Evolutionary conservation across 2,329 filamentous ascomycete species (phyloP).

Genomic region (Macrophomina phaseolina): DNA sequence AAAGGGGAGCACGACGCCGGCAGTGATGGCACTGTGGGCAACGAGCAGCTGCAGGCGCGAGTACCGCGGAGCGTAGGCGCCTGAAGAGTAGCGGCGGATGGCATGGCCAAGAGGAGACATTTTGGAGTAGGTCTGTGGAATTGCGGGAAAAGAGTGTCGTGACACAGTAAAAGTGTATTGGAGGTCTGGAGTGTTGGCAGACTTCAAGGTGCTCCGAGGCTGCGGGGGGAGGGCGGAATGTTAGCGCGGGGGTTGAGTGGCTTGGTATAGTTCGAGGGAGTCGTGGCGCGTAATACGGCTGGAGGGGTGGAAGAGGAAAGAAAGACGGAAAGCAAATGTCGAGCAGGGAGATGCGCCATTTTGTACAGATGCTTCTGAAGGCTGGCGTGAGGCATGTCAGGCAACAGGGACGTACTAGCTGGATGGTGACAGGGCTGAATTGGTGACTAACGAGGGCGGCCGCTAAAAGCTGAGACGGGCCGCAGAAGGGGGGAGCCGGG

Average conservation of each 20-base stretch:
- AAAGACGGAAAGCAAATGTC: not conserved
- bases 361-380: not conserved
- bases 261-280: not conserved
- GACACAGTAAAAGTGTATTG: not conserved
- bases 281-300: not conserved
- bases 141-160: not conserved
- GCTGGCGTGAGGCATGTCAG: conserved; percentile 6
- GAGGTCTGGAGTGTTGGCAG: not conserved
- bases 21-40: conserved; percentile 37
- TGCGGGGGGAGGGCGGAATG: not conserved
- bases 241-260: not conserved
- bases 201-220: conserved; percentile 6
- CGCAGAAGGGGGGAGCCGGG: not conserved
- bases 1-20: conserved; percentile 47
- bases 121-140: not conserved
- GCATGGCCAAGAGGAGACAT: conserved; percentile 28
- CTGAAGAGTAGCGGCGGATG: conserved; percentile 44
- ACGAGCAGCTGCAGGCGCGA: conserved; percentile 42
- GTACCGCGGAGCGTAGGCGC: conserved; percentile 41
- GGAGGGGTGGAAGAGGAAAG: not conserved
- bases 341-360: conserved; percentile 4
- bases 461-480: conserved; percentile 22
- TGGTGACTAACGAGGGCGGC: conserved; percentile 17
- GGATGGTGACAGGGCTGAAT: conserved; percentile 16
- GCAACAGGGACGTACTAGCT: conserved; percentile 16